Conservation (phyloP, 768 basidiomycete species). For the Sistotremastrum niveocremeum region DNA sequence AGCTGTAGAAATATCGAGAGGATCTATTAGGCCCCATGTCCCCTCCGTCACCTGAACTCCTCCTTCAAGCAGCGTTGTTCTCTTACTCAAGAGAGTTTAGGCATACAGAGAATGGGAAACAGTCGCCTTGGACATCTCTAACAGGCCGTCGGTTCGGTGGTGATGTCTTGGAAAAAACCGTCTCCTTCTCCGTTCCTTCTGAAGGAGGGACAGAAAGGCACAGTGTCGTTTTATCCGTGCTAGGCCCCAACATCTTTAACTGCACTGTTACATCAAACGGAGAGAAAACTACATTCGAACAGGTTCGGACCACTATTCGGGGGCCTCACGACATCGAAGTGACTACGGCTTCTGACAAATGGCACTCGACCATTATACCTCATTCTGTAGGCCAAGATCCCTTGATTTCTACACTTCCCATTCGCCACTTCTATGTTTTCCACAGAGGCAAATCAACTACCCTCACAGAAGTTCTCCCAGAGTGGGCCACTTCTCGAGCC, state of each 20-base stretch:
- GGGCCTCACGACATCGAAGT: too few species aligned
- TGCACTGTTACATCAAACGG: slow-evolving; percentile 23
- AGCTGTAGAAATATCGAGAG: slow-evolving; percentile 59
- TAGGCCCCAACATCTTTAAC: slow-evolving; percentile 35
- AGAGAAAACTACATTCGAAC: slow-evolving; percentile 17
- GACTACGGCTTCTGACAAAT: too few species aligned
- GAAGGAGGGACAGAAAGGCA: too few species aligned
- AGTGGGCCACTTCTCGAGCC: neutral
- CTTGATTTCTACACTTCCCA: neutral
- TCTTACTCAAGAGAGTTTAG: slow-evolving; percentile 6
- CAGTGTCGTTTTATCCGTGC: slow-evolving; percentile 26
- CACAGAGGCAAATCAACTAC: slow-evolving; percentile 47
- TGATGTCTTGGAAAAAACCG: slow-evolving; percentile 45
- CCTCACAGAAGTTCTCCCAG: slow-evolving; percentile 27
- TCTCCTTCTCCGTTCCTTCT: slow-evolving; percentile 26
- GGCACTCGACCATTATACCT: too few species aligned
- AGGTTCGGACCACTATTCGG: too few species aligned
- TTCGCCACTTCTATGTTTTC: slow-evolving; percentile 22
- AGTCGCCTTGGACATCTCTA: slow-evolving; percentile 58
- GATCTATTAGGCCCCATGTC: slow-evolving; percentile 62
- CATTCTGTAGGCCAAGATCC: slow-evolving; percentile 1
- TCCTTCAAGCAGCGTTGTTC: slow-evolving; percentile 74
- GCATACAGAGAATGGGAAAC: too few species aligned
- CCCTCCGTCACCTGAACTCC: slow-evolving; percentile 43
- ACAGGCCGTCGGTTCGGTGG: slow-evolving; percentile 69